These are phyloP conservation scores for Trichoderma cornu-damae DNA, from an alignment of 2,329 filamentous ascomycete genomes.

Conservation along the genomic window DNA sequence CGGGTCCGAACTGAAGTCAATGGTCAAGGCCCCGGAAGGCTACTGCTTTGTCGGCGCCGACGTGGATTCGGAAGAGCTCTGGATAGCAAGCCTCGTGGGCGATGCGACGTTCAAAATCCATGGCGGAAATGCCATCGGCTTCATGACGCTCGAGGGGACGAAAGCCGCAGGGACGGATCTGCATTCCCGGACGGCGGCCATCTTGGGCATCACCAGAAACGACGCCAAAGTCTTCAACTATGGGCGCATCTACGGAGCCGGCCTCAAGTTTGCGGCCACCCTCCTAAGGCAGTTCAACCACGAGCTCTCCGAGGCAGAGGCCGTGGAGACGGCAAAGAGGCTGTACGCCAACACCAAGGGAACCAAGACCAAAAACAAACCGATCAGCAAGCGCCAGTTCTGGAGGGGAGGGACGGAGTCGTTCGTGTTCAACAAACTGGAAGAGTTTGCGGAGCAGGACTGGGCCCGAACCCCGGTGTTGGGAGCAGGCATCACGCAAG, in stretches of 20 bases:
- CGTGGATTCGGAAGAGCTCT: slow-evolving; percentile 94
- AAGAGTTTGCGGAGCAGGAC: slow-evolving; percentile 96
- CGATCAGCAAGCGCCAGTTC: slow-evolving; percentile 69
- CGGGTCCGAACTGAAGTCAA: slow-evolving; percentile 93
- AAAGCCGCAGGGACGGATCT: slow-evolving; percentile 91
- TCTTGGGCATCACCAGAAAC: slow-evolving; percentile 89
- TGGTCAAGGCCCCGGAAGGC: slow-evolving; percentile 86
- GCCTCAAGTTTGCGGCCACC: slow-evolving; percentile 85
- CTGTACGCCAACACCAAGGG: slow-evolving; percentile 91
- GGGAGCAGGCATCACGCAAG: slow-evolving; percentile 92
- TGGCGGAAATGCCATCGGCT: slow-evolving; percentile 93
- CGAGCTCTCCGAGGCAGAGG: slow-evolving; percentile 70
- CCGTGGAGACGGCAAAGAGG: slow-evolving; percentile 66
- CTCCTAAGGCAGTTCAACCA: slow-evolving; percentile 93
- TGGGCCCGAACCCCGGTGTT: slow-evolving; percentile 84
- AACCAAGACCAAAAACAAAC: slow-evolving; percentile 70
- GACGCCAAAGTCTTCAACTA: slow-evolving; percentile 99
- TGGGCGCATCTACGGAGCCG: slow-evolving; percentile 96
- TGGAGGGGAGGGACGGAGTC: slow-evolving; percentile 97
- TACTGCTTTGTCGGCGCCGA: slow-evolving; percentile 95
- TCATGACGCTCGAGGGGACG: slow-evolving; percentile 97
- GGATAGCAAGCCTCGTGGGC: slow-evolving; percentile 93
- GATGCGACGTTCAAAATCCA: slow-evolving; percentile 94
- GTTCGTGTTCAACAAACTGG: slow-evolving; percentile 96
- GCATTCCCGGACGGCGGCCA: slow-evolving; percentile 87